These are phyloP conservation scores for Phaeosphaeria sp. DNA, from an alignment of 2,329 filamentous ascomycete species.

Conservation along the genomic window DNA sequence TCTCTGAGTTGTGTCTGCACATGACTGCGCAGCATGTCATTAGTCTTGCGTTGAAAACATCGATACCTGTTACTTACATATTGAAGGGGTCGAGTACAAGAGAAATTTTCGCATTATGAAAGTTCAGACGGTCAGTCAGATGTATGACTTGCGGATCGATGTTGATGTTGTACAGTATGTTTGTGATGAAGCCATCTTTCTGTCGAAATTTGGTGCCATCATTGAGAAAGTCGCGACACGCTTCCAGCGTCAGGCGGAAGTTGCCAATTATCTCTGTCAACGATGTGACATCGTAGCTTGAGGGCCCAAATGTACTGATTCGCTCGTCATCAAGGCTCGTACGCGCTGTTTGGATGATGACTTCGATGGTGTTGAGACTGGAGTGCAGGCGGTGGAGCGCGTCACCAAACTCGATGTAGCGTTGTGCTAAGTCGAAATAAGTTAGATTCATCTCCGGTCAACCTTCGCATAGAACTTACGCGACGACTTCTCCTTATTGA, in stretches of 20 bases:
- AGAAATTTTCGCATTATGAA: conserved; percentile 20
- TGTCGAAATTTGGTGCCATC: conserved; percentile 15
- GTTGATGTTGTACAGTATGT: conserved; percentile 22
- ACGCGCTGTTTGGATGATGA: conserved; percentile 14
- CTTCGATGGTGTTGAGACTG: conserved; percentile 16
- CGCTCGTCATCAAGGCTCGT: conserved; percentile 4
- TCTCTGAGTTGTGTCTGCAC: conserved; percentile 15
- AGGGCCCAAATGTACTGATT: conserved; percentile 1
- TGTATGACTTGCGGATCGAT: conserved; percentile 12
- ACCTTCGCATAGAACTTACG: conserved; percentile 13
- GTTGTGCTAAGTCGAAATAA: conserved; percentile 8
- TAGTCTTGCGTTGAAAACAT: not conserved
- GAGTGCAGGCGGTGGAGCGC: conserved; percentile 13
- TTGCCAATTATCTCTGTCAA: conserved; percentile 23
- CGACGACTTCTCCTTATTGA: conserved; percentile 14
- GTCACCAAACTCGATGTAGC: conserved; percentile 22
- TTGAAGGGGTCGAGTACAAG: conserved; percentile 19
- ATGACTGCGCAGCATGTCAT: not conserved
- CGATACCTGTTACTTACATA: not conserved
- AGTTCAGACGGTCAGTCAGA: conserved; percentile 14
- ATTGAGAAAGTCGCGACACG: conserved; percentile 16
- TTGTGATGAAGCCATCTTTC: conserved; percentile 16
- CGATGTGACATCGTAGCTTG: conserved; percentile 7
- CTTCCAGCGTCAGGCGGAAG: conserved; percentile 16
- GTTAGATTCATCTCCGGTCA: too few species aligned